A percentile compares a stretch with the other conserved stretches of the same genome.
Conservation (phyloP, 371 early-diverging fungal genomes). For the Mucor mucedo region DNA sequence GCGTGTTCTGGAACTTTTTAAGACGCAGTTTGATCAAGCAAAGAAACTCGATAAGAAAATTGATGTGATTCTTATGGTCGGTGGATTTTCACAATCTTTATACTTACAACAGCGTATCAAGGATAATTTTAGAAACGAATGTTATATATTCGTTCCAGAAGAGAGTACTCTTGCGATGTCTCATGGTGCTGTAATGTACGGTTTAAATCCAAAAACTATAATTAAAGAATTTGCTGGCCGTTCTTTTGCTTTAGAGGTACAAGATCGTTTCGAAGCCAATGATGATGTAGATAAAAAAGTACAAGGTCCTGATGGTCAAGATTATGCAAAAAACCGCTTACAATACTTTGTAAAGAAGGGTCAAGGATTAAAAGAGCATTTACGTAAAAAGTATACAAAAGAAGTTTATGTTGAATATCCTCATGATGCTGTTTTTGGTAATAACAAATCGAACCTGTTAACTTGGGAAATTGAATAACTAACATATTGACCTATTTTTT, state of each 20-base stretch:
- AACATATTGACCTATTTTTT: too few relatives aligned
- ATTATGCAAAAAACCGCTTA: not conserved
- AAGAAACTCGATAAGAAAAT: not conserved
- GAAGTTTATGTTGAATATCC: conserved; percentile 2
- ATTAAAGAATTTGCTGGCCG: conserved; percentile 30
- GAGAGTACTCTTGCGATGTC: conserved; percentile 32
- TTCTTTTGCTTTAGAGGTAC: not conserved
- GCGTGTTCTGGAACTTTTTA: not conserved
- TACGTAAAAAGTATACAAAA: not conserved
- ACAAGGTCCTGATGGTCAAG: not conserved
- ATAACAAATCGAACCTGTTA: too few relatives aligned
- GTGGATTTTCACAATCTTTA: conserved; percentile 9
- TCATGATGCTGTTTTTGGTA: conserved; percentile 8
- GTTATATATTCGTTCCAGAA: conserved; percentile 30
- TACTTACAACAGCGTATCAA: conserved; percentile 10
- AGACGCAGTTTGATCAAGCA: conserved; percentile 32
- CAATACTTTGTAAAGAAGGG: conserved; percentile 5
- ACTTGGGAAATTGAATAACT: too few relatives aligned
- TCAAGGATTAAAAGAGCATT: not conserved
- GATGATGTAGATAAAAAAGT: not conserved
- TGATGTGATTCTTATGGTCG: not conserved
- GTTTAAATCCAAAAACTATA: conserved; percentile 31
- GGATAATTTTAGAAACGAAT: not conserved
- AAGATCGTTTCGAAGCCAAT: not conserved
- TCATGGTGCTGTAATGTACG: conserved; percentile 41